These are phyloP conservation scores for Cadophora sp. DNA, from an alignment of 2,329 filamentous ascomycete species.

Conservation along the genomic window DNA sequence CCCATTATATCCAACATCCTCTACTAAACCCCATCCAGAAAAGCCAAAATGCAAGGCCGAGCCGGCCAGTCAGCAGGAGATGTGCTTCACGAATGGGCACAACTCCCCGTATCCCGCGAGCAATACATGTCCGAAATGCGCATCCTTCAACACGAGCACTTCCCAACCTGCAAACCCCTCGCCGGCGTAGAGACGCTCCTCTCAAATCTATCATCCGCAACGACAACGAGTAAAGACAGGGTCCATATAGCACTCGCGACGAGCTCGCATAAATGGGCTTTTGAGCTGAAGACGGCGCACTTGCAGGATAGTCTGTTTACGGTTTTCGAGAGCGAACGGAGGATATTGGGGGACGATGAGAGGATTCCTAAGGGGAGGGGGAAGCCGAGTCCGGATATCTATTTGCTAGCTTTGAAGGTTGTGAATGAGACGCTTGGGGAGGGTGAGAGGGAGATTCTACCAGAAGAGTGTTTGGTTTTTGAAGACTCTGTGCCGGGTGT, in stretches of 20 bases:
- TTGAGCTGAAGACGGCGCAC: constrained; percentile 52
- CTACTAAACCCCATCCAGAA: constrained; percentile 48
- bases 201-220: constrained; percentile 53
- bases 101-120: constrained; percentile 77
- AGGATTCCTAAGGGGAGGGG: constrained; percentile 81
- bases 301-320: constrained; percentile 61
- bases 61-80: constrained; percentile 52
- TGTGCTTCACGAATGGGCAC: constrained; percentile 77
- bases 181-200: constrained; percentile 80
- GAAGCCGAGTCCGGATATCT: constrained; percentile 95
- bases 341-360: constrained; percentile 84
- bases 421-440: constrained; percentile 77
- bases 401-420: constrained; percentile 81
- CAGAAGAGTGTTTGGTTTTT: constrained; percentile 93
- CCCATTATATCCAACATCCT: neutral
- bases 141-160: constrained; percentile 72
- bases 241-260: constrained; percentile 81
- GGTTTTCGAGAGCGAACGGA: constrained; percentile 72
- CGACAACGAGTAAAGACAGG: constrained; percentile 41
- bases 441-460: constrained; percentile 70
- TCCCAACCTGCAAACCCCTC: constrained; percentile 76
- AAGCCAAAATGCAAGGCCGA: constrained; percentile 72
- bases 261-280: constrained; percentile 62
- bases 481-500: constrained; percentile 95
- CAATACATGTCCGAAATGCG: constrained; percentile 68